These are phyloP conservation scores for Pseudogymnoascus sp. DNA, from an alignment of 2,329 filamentous ascomycete genomes.

Conservation along the genomic window DNA sequence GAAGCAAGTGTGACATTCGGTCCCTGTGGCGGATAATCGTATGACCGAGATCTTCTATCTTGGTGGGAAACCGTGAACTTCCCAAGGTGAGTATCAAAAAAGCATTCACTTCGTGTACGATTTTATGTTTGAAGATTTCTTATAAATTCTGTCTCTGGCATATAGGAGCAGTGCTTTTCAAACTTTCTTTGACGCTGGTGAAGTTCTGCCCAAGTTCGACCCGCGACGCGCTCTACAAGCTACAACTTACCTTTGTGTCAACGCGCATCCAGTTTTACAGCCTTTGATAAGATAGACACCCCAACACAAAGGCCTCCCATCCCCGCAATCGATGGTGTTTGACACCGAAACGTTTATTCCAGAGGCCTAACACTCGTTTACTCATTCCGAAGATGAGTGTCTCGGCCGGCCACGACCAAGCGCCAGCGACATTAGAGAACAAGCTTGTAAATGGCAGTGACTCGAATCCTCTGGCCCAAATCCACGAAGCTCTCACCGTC, in stretches of 20 bases:
- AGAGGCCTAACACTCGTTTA: slow-evolving; percentile 10
- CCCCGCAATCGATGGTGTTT: slow-evolving; percentile 9
- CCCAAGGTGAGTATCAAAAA: slow-evolving; percentile 8
- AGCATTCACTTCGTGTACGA: slow-evolving; percentile 9
- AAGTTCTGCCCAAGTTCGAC: neutral
- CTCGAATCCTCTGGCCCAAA: slow-evolving; percentile 49
- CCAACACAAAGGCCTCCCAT: slow-evolving; percentile 8
- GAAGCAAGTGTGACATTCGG: neutral
- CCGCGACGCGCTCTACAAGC: neutral
- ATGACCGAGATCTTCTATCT: slow-evolving; percentile 9
- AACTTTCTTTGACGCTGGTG: neutral
- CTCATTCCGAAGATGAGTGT: slow-evolving; percentile 1
- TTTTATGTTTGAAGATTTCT: neutral
- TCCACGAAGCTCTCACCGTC: slow-evolving; percentile 76
- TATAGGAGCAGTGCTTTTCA: slow-evolving; percentile 7
- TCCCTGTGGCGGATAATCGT: slow-evolving; percentile 5
- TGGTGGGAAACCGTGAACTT: slow-evolving; percentile 2
- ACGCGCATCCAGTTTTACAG: neutral
- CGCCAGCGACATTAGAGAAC: slow-evolving; percentile 9
- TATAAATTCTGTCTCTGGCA: neutral
- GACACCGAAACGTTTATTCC: neutral
- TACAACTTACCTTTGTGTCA: neutral
- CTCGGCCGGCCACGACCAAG: slow-evolving; percentile 10
- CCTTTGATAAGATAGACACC: slow-evolving; percentile 8
- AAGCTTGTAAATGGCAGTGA: slow-evolving; percentile 32